phyloP scores from a whole-genome alignment of 257 asterid genomes.

The Solanum appendiculatum region DNA sequence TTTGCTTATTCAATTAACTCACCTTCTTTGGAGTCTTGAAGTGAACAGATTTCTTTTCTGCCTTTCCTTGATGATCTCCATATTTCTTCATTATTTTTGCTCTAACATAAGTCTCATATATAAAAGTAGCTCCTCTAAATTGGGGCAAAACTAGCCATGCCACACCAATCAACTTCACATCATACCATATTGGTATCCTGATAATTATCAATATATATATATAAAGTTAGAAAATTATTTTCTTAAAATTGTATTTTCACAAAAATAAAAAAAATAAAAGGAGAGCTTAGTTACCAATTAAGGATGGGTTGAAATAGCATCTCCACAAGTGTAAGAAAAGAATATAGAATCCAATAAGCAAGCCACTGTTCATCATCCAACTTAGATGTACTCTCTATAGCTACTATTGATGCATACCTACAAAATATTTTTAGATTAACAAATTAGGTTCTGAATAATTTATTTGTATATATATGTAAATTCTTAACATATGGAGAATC shows the following conservation, averaged over 20 bases:
- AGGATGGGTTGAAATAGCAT: slow-evolving; percentile 25
- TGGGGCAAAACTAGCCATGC: slow-evolving; percentile 85
- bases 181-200: slow-evolving; percentile 84
- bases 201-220: background rate
- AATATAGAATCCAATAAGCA: slow-evolving; percentile 45
- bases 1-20: background rate
- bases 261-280: background rate
- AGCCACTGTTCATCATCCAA: slow-evolving; percentile 53
- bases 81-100: slow-evolving; percentile 45
- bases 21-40: slow-evolving; percentile 40
- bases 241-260: background rate
- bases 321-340: slow-evolving; percentile 34
- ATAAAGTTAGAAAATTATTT: background rate
- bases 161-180: slow-evolving; percentile 53
- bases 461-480: background rate
- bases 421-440: background rate
- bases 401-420: slow-evolving; percentile 36
- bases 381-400: slow-evolving; percentile 31
- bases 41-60: slow-evolving; percentile 35
- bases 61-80: slow-evolving; percentile 21
- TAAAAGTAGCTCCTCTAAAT: slow-evolving; percentile 70
- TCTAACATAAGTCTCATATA: slow-evolving; percentile 60
- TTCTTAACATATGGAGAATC: background rate
- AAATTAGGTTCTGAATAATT: background rate
- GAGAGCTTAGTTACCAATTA: slow-evolving; percentile 11